These are phyloP conservation scores for Sporothrix sp. DNA, from an alignment of 2,329 filamentous ascomycete genomes.

Conservation along the genomic window DNA sequence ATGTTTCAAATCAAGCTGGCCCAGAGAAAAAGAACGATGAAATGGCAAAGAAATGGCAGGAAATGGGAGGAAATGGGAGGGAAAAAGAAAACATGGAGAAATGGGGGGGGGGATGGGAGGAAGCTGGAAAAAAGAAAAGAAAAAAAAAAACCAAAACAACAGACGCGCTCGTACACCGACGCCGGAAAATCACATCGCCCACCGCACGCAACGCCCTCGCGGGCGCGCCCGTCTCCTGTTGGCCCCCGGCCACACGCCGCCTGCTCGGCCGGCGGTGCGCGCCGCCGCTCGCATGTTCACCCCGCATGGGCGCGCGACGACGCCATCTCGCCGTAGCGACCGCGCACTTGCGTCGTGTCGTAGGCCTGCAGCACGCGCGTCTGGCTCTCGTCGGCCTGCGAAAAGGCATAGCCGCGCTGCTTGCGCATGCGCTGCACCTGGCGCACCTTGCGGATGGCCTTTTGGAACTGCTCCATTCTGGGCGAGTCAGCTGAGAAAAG, in stretches of 20 bases:
- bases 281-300: not conserved
- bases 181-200: no score
- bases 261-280: no score
- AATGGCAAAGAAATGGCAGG: not conserved
- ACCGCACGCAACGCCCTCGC: no score
- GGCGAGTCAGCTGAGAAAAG: not conserved
- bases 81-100: not conserved
- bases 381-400: constrained; percentile 92
- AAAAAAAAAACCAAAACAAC: not conserved
- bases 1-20: no score
- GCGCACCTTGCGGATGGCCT: constrained; percentile 94
- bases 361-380: constrained; percentile 93
- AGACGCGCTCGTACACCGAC: no score
- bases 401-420: constrained; percentile 96
- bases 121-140: not conserved
- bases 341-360: constrained; percentile 87
- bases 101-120: not conserved
- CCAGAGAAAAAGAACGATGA: not conserved
- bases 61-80: not conserved
- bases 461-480: constrained; percentile 99
- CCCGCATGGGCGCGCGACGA: constrained; percentile 16
- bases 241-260: no score
- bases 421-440: constrained; percentile 99
- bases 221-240: no score
- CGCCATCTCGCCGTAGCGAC: constrained; percentile 91